Conservation (phyloP, 192 early-diverging fungal species). For the Nowakowskiella sp. region DNA sequence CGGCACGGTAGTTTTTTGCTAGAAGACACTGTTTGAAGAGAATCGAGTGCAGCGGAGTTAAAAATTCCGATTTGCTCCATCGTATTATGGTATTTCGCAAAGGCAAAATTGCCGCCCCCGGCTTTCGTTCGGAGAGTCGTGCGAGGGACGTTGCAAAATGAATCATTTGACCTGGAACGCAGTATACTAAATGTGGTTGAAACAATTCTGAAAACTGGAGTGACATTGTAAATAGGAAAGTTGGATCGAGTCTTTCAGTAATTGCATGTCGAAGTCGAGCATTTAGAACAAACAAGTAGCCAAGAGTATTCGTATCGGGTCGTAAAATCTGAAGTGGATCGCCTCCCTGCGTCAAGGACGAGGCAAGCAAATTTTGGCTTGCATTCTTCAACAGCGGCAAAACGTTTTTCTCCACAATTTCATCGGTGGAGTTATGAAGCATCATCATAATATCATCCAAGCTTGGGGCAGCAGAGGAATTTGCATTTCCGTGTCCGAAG, state of each 20-base stretch:
- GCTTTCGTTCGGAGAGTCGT: not conserved
- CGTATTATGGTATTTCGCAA: not conserved
- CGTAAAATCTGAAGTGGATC: slow-evolving; percentile 12
- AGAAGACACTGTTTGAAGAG: slow-evolving; percentile 19
- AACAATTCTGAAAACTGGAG: not conserved
- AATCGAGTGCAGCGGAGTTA: slow-evolving; percentile 25
- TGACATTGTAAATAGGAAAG: not conserved
- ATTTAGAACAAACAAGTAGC: slow-evolving; percentile 14
- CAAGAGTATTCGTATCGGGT: slow-evolving; percentile 13
- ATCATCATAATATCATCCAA: no score
- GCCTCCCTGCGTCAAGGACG: not conserved
- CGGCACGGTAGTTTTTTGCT: slow-evolving; percentile 22
- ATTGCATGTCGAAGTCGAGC: slow-evolving; percentile 16
- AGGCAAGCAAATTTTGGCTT: not conserved
- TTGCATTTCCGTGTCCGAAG: no score
- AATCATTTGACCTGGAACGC: not conserved
- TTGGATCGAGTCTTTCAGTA: not conserved
- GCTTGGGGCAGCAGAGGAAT: no score
- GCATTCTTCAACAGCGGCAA: not conserved
- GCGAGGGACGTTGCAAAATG: slow-evolving; percentile 1
- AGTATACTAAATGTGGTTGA: not conserved
- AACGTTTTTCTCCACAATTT: no score
- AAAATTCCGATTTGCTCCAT: slow-evolving; percentile 4
- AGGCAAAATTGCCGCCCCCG: slow-evolving; percentile 4
- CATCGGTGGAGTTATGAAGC: no score